A percentile compares a stretch with the other conserved stretches of the same genome.
Evolutionary conservation across 129 eudicot genomes (phyloP).

Genomic region (Arctium lappa): DNA sequence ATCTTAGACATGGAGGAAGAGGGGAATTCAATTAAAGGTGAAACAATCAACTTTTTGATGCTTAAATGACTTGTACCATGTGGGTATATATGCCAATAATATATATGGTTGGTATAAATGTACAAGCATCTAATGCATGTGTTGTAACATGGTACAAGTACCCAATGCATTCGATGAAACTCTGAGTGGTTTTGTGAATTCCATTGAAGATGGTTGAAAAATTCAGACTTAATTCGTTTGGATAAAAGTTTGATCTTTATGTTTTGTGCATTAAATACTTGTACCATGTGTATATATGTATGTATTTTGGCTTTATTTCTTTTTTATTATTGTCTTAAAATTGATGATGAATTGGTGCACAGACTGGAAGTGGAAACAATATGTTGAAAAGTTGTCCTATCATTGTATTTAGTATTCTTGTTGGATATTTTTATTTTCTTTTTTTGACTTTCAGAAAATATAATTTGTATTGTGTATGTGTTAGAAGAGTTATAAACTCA

Average conservation of each 20-base stretch:
- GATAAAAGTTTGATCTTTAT: slow-evolving; percentile 2
- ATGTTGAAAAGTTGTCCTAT: not conserved
- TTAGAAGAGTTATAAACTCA: no score
- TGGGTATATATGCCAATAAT: slow-evolving; percentile 14
- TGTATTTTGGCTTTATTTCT: not conserved
- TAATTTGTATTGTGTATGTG: no score
- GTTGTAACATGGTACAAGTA: slow-evolving; percentile 13
- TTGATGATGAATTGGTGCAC: no score
- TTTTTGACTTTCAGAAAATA: no score
- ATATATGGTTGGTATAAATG: slow-evolving; percentile 21
- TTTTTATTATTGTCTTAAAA: no score
- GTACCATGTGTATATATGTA: slow-evolving; percentile 20
- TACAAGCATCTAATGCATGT: slow-evolving; percentile 25
- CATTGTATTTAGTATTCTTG: no score
- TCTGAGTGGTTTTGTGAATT: not conserved
- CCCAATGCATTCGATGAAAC: not conserved
- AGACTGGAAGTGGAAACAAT: no score
- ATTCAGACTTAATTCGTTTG: slow-evolving; percentile 11
- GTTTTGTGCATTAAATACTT: slow-evolving; percentile 4
- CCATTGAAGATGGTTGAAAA: slow-evolving; percentile 11
- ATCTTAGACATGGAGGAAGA: slow-evolving; percentile 46
- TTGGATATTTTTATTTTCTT: no score
- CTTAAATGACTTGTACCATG: slow-evolving; percentile 30
- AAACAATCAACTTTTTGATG: slow-evolving; percentile 4
- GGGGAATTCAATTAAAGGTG: slow-evolving; percentile 12